Percentiles rank a stretch among this genome's conserved stretches.
Conservation (phyloP, 805 yeast species). For the Wickerhamiella kurtzmanii region DNA sequence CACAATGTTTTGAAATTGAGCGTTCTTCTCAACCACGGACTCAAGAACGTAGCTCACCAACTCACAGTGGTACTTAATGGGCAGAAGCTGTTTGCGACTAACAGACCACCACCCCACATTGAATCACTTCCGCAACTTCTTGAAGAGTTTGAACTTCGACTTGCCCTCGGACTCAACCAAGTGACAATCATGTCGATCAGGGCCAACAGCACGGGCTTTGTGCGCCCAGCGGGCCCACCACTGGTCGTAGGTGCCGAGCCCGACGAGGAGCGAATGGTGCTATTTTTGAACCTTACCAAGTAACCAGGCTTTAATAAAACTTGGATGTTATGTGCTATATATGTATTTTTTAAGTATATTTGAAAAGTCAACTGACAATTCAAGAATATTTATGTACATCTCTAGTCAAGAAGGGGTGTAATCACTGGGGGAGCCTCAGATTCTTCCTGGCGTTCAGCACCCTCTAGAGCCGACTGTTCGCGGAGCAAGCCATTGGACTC, state of each 20-base stretch:
- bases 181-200: constrained; percentile 22
- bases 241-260: constrained; percentile 20
- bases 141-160: constrained; percentile 23
- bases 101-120: constrained; percentile 7
- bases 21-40: constrained; percentile 32
- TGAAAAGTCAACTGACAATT: background rate
- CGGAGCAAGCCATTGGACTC: no score
- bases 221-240: constrained; percentile 21
- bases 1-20: constrained; percentile 35
- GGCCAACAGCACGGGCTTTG: constrained; percentile 15
- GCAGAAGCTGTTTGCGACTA: constrained; percentile 15
- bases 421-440: background rate
- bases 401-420: background rate
- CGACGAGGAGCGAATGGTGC: constrained; percentile 21
- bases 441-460: background rate
- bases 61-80: constrained; percentile 24
- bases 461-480: background rate
- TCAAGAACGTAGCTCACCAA: constrained; percentile 24
- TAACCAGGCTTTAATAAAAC: constrained; percentile 22
- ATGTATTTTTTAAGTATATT: background rate
- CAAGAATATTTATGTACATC: no score
- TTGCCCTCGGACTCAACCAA: constrained; percentile 27
- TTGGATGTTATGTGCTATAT: background rate
- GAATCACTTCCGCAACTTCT: constrained; percentile 15
- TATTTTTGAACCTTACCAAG: constrained; percentile 19